Evolutionary conservation across 2,329 filamentous ascomycete species (phyloP).

Genomic region (Penicillium hordei): DNA sequence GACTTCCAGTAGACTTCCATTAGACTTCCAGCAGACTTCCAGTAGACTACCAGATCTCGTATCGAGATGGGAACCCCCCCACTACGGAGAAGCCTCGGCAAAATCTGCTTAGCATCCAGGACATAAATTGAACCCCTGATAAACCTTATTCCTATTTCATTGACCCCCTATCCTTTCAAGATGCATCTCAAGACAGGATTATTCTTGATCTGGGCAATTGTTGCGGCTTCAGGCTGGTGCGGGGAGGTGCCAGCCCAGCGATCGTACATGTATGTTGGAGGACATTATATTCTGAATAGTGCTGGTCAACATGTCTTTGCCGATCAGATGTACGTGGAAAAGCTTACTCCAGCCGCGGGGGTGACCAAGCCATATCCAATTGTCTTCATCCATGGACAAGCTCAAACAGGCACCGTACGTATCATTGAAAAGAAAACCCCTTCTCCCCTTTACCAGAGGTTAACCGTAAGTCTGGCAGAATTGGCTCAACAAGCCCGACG

Average conservation of each 20-base stretch:
- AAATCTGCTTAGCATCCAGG: background rate
- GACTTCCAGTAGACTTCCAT: too few relatives aligned
- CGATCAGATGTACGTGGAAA: conserved; percentile 40
- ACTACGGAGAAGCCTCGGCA: background rate
- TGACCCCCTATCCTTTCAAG: background rate
- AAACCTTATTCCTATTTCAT: background rate
- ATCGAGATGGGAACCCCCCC: too few relatives aligned
- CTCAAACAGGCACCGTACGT: conserved; percentile 35
- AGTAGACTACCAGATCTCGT: too few relatives aligned
- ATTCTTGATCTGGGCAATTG: conserved; percentile 9
- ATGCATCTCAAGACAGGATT: conserved; percentile 12
- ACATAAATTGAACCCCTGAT: background rate
- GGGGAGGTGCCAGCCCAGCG: conserved; percentile 12
- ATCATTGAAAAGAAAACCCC: background rate
- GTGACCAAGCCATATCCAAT: conserved; percentile 29
- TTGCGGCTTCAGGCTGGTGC: conserved; percentile 9
- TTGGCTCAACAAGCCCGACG: conserved; percentile 52
- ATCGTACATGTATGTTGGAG: conserved; percentile 35
- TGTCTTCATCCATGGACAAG: conserved; percentile 34
- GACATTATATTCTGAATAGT: conserved; percentile 22
- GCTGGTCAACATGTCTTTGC: conserved; percentile 23
- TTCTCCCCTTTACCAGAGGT: background rate
- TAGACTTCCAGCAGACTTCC: too few relatives aligned
- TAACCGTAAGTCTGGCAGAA: conserved; percentile 29
- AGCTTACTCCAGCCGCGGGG: conserved; percentile 26